Conservation (phyloP, 306 rosid species). For the Sphenostylis stenocarpa region DNA sequence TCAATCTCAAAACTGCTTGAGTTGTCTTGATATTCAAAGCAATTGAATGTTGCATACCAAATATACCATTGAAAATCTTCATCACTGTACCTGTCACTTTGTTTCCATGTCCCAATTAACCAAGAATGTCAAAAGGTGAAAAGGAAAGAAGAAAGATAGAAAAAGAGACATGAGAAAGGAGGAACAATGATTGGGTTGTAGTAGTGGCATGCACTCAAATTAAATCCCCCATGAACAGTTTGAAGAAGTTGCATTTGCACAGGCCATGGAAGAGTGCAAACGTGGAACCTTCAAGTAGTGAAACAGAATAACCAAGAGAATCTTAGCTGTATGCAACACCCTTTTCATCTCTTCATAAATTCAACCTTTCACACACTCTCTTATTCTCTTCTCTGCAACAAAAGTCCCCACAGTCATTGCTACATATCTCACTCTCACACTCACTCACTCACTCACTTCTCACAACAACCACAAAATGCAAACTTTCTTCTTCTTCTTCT, state of each 20-base stretch:
- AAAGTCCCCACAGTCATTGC: neutral
- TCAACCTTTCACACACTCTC: constrained; percentile 30
- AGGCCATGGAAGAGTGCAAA: neutral
- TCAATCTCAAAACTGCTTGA: neutral
- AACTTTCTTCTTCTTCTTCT: constrained; percentile 19
- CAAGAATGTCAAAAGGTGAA: constrained; percentile 12
- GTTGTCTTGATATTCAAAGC: neutral
- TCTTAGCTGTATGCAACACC: constrained; percentile 83
- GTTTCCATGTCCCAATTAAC: neutral
- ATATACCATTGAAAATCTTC: neutral
- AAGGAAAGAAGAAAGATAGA: neutral
- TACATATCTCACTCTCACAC: neutral
- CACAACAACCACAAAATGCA: constrained; percentile 43
- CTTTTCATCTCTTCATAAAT: constrained; percentile 9
- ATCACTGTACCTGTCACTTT: neutral
- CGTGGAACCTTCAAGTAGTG: neutral
- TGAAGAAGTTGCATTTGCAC: neutral
- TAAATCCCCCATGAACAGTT: neutral
- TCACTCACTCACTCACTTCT: neutral
- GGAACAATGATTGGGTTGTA: constrained; percentile 25
- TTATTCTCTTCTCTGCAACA: neutral
- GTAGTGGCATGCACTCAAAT: constrained; percentile 4
- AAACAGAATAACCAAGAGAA: constrained; percentile 39
- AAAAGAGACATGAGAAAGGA: constrained; percentile 11
- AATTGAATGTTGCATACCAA: neutral